These are phyloP conservation scores for Gossypium trilobum DNA, from an alignment of 441 rosid genomes.

Conservation along the genomic window DNA sequence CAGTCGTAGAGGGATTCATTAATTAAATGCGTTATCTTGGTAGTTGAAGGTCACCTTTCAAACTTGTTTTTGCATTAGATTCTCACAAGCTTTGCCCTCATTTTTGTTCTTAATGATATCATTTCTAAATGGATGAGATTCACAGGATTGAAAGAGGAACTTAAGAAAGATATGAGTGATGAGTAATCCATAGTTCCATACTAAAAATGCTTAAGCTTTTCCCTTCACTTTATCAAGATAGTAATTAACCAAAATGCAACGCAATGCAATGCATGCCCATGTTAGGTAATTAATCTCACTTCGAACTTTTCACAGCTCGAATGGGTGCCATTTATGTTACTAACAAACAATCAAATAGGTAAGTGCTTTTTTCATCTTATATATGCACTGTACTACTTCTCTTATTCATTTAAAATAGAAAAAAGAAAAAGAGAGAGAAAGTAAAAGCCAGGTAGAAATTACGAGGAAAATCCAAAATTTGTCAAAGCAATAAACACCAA, in stretches of 20 bases:
- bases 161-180: slow-evolving; percentile 12
- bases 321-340: neutral
- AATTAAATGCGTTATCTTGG: slow-evolving; percentile 14
- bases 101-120: slow-evolving; percentile 1
- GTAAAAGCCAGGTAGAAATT: too few species aligned
- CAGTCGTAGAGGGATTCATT: neutral
- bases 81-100: slow-evolving; percentile 8
- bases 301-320: slow-evolving; percentile 2
- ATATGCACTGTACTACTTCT: too few species aligned
- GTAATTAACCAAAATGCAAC: too few species aligned
- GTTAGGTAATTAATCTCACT: slow-evolving; percentile 13
- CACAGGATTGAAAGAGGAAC: slow-evolving; percentile 12
- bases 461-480: slow-evolving; percentile 13
- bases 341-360: too few species aligned
- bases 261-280: too few species aligned
- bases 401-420: too few species aligned
- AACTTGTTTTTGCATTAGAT: slow-evolving; percentile 29
- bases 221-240: too few species aligned
- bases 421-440: too few species aligned
- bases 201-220: too few species aligned
- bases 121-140: slow-evolving; percentile 21
- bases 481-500: slow-evolving; percentile 13
- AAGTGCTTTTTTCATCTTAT: too few species aligned
- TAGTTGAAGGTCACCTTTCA: slow-evolving; percentile 30
- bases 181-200: too few species aligned